phyloP scores from a whole-genome alignment of 495 filamentous ascomycete species.

The Lasiosphaeria ovina region DNA sequence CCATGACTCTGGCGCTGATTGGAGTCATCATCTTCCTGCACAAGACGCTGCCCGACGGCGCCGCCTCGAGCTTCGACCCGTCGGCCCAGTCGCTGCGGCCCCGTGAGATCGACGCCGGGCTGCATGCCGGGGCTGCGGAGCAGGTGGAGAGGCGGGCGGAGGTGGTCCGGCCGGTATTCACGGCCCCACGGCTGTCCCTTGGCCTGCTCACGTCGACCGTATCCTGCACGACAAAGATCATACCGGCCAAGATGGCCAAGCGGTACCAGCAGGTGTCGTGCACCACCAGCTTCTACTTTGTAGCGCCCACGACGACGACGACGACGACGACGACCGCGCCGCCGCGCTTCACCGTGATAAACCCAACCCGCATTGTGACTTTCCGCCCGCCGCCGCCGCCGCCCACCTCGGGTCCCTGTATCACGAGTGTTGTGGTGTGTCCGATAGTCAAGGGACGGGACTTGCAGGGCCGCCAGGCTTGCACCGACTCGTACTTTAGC shows the following conservation, averaged over 20 bases:
- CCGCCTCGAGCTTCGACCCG: conserved; percentile 12
- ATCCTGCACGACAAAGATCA: not conserved
- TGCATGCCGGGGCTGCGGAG: not conserved
- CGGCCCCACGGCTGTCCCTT: not conserved
- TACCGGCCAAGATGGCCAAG: too few species aligned
- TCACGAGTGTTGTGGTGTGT: too few species aligned
- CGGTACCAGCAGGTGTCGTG: too few species aligned
- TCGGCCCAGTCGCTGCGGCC: not conserved
- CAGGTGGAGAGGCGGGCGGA: not conserved
- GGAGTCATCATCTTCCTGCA: conserved; percentile 15
- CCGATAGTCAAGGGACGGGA: too few species aligned
- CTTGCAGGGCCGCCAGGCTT: too few species aligned
- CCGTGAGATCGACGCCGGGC: not conserved
- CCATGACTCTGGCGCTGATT: conserved; percentile 14
- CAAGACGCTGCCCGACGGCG: conserved; percentile 11
- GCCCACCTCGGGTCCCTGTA: too few species aligned
- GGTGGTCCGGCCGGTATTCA: not conserved
- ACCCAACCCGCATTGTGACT: too few species aligned
- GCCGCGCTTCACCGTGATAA: too few species aligned
- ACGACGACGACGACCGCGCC: too few species aligned
- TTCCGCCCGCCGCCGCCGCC: too few species aligned
- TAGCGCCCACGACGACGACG: too few species aligned
- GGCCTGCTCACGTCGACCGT: not conserved
- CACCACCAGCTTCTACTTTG: too few species aligned
- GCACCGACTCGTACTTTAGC: not conserved